phyloP scores from a whole-genome alignment of 768 basidiomycete species.

The Cystofilobasidium ferigula region DNA sequence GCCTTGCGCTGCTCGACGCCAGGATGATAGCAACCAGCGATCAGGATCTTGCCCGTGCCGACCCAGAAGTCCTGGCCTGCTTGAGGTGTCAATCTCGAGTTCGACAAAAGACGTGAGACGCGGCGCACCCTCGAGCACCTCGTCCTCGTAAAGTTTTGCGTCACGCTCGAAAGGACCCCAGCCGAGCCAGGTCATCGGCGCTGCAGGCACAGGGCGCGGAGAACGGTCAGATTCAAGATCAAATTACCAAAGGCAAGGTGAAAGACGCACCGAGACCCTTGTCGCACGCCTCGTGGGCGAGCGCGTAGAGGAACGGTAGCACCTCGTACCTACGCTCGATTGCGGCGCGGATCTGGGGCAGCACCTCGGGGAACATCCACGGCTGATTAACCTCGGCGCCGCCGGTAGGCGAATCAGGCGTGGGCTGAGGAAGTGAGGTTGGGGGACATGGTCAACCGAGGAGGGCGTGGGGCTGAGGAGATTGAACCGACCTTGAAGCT shows the following conservation, averaged over 20 bases:
- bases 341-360: slow-evolving; percentile 27
- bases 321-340: slow-evolving; percentile 38
- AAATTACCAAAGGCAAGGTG: no score
- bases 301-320: slow-evolving; percentile 34
- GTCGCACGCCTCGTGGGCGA: not conserved
- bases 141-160: slow-evolving; percentile 32
- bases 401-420: slow-evolving; percentile 5
- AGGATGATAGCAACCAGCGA: slow-evolving; percentile 33
- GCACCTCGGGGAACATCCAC: slow-evolving; percentile 34
- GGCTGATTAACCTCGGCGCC: slow-evolving; percentile 9
- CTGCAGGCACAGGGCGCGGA: no score
- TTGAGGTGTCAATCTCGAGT: not conserved
- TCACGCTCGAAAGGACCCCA: slow-evolving; percentile 35
- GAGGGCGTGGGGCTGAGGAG: no score
- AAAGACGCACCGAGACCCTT: not conserved
- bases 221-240: no score
- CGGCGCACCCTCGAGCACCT: slow-evolving; percentile 33
- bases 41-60: slow-evolving; percentile 34
- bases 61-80: slow-evolving; percentile 38
- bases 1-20: slow-evolving; percentile 28
- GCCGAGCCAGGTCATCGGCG: slow-evolving; percentile 34
- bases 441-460: no score
- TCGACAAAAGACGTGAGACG: no score
- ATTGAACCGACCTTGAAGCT: no score
- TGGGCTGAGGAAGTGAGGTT: no score